phyloP scores from a whole-genome alignment of 2,329 filamentous ascomycete species.

The Paraphoma chrysanthemicola region DNA sequence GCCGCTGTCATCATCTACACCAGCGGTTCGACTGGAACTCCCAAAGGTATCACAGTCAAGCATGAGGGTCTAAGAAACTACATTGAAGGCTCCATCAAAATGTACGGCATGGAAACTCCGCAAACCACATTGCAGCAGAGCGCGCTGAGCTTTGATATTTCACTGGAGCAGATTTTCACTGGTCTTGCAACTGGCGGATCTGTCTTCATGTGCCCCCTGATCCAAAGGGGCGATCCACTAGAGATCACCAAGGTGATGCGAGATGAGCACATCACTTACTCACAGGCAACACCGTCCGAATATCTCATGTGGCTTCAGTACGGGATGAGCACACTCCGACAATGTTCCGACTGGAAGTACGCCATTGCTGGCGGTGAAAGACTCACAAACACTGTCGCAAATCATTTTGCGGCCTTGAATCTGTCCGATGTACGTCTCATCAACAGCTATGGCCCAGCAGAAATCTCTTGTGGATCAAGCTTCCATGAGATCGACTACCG shows the following conservation, averaged over 20 bases:
- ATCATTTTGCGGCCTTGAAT: conserved; percentile 38
- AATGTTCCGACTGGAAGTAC: neutral
- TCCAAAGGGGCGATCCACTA: neutral
- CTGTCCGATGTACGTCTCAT: conserved; percentile 33
- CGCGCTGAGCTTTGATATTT: conserved; percentile 51
- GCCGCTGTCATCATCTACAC: conserved; percentile 55
- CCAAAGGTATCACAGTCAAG: conserved; percentile 57
- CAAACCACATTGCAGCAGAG: conserved; percentile 50
- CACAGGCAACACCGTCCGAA: neutral
- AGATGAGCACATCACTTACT: neutral
- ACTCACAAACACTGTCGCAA: conserved; percentile 18
- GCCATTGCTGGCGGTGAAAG: neutral
- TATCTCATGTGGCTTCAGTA: neutral
- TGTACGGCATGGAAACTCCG: conserved; percentile 41
- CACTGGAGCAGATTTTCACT: conserved; percentile 50
- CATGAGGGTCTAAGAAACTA: conserved; percentile 20
- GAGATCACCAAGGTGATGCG: neutral
- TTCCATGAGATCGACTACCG: neutral
- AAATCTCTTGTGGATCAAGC: conserved; percentile 5
- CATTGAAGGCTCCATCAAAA: neutral
- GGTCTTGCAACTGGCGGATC: conserved; percentile 37
- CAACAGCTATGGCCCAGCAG: conserved; percentile 27
- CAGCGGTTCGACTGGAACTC: conserved; percentile 61
- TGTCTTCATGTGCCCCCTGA: neutral
- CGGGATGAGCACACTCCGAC: neutral